Conservation (phyloP, 164 flowering plant species). For the Berberis thunbergii region DNA sequence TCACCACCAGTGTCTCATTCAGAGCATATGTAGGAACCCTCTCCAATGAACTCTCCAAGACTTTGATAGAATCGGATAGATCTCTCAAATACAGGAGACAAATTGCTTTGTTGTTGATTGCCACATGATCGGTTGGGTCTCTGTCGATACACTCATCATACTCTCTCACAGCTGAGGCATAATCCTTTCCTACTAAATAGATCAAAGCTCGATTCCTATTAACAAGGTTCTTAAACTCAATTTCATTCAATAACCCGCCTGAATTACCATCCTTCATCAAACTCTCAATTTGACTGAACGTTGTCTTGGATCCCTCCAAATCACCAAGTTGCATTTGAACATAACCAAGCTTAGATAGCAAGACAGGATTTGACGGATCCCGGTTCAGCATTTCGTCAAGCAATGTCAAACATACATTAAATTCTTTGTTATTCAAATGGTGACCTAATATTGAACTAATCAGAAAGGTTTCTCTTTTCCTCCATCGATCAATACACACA, state of each 20-base stretch:
- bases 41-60: slow-evolving; percentile 78
- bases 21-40: slow-evolving; percentile 72
- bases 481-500: slow-evolving; percentile 43
- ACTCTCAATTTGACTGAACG: slow-evolving; percentile 46
- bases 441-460: slow-evolving; percentile 41
- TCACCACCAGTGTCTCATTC: slow-evolving; percentile 83
- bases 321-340: slow-evolving; percentile 86
- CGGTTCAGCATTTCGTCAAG: slow-evolving; percentile 23
- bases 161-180: slow-evolving; percentile 56
- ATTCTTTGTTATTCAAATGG: slow-evolving; percentile 66
- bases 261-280: slow-evolving; percentile 21
- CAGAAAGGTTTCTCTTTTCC: slow-evolving; percentile 52
- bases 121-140: slow-evolving; percentile 61
- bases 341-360: slow-evolving; percentile 70
- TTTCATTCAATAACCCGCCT: slow-evolving; percentile 23
- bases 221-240: slow-evolving; percentile 53
- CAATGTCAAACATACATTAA: slow-evolving; percentile 49
- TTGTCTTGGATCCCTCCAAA: slow-evolving; percentile 57
- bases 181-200: slow-evolving; percentile 83
- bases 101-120: slow-evolving; percentile 81
- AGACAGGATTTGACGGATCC: slow-evolving; percentile 27
- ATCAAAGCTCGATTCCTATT: slow-evolving; percentile 72
- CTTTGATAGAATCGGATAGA: slow-evolving; percentile 87
- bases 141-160: slow-evolving; percentile 87
- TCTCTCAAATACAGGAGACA: slow-evolving; percentile 54